Evolutionary conservation across 768 basidiomycete genomes (phyloP).

Genomic region (Holtermanniella nyarrowii): DNA sequence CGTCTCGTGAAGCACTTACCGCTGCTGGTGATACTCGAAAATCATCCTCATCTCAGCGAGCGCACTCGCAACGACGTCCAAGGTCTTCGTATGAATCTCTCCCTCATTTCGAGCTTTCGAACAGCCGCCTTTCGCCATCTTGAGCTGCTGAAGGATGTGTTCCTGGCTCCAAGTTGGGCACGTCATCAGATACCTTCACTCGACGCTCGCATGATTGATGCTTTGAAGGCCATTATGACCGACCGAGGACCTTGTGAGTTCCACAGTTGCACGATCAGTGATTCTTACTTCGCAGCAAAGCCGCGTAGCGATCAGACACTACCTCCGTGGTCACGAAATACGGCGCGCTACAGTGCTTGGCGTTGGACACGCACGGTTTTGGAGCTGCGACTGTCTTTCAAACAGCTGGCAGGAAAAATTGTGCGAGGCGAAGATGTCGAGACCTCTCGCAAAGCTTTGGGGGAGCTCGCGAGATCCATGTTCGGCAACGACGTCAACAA

Average conservation of each 20-base stretch:
- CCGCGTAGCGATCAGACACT: neutral
- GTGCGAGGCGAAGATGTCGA: constrained; percentile 14
- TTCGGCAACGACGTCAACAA: constrained; percentile 19
- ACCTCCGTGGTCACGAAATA: neutral
- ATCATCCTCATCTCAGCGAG: constrained; percentile 2
- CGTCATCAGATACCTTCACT: constrained; percentile 11
- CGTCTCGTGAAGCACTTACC: constrained; percentile 29
- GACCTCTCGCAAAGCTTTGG: constrained; percentile 19
- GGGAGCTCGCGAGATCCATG: constrained; percentile 16
- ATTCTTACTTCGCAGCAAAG: neutral
- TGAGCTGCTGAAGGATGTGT: constrained; percentile 32
- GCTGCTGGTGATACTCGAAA: constrained; percentile 21
- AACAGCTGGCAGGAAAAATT: constrained; percentile 23
- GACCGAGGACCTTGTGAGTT: constrained; percentile 14
- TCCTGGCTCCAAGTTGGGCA: constrained; percentile 28
- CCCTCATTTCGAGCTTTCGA: constrained; percentile 29
- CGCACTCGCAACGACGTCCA: constrained; percentile 6
- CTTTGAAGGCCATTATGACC: constrained; percentile 32
- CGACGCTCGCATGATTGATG: constrained; percentile 34
- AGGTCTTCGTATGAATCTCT: constrained; percentile 12
- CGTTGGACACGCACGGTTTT: constrained; percentile 34
- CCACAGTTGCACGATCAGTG: neutral
- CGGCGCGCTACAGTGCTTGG: constrained; percentile 29
- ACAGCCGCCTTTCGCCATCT: constrained; percentile 33
- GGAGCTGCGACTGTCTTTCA: constrained; percentile 36